A percentile compares a stretch with the other conserved stretches of the same genome.
Evolutionary conservation across 75 land plant genomes (phyloP).

Genomic region (Cryptomeria japonica): DNA sequence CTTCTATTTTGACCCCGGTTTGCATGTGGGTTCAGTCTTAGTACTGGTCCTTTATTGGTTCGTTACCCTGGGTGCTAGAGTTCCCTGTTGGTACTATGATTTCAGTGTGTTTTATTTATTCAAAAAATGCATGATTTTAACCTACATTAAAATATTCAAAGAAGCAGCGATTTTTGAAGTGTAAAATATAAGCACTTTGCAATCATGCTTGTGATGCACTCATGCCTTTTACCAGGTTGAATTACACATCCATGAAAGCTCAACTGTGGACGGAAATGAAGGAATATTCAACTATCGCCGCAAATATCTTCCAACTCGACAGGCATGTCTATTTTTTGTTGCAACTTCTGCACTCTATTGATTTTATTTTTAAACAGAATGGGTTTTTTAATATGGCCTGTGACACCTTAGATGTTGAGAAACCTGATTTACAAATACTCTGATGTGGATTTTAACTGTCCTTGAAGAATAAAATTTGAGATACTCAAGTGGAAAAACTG

Average conservation of each 20-base stretch:
- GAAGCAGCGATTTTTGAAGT: neutral
- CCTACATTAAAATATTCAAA: neutral
- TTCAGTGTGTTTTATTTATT: neutral
- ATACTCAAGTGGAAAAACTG: neutral
- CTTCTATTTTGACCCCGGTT: no score
- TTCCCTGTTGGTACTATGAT: no score
- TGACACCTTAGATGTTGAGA: neutral
- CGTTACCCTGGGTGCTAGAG: no score
- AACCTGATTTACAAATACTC: neutral
- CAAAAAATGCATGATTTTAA: neutral
- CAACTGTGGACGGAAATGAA: conserved; percentile 43
- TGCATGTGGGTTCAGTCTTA: no score
- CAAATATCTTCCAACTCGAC: conserved; percentile 86
- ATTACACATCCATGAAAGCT: conserved; percentile 33
- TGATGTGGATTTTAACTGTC: neutral
- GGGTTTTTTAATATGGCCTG: neutral
- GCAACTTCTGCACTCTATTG: neutral
- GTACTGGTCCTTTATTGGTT: no score
- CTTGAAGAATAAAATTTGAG: neutral
- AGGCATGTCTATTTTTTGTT: conserved; percentile 38
- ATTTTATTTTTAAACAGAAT: neutral
- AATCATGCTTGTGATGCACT: neutral
- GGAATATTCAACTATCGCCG: conserved; percentile 76
- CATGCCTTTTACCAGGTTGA: conserved; percentile 49
- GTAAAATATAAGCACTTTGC: neutral